These are phyloP conservation scores for Euphorbia celastroides DNA, from an alignment of 441 rosid genomes.

Conservation along the genomic window DNA sequence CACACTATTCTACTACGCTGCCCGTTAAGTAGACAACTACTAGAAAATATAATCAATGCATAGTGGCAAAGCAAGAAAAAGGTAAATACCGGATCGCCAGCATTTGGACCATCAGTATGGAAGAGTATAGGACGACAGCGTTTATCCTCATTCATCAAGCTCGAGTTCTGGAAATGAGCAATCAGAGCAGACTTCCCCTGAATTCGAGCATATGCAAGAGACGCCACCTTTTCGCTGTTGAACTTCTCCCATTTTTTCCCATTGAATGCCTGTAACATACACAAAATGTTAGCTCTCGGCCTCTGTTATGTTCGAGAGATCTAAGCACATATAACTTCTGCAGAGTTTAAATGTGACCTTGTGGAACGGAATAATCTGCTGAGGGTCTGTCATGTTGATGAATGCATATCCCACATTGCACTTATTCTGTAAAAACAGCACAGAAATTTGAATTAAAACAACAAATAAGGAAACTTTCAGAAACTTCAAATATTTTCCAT, in stretches of 20 bases:
- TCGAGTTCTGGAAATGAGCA: conserved; percentile 81
- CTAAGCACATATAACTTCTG: background rate
- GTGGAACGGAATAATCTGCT: conserved; percentile 55
- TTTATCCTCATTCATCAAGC: conserved; percentile 85
- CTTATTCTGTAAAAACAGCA: conserved; percentile 50
- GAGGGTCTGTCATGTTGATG: conserved; percentile 66
- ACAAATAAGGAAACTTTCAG: background rate
- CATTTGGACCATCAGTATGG: conserved; percentile 71
- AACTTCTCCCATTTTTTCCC: conserved; percentile 89
- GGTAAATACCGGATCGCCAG: conserved; percentile 61
- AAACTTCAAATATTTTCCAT: background rate
- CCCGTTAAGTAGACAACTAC: background rate
- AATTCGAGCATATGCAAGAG: conserved; percentile 71
- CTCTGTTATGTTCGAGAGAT: background rate
- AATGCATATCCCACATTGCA: conserved; percentile 87
- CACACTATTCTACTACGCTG: no score
- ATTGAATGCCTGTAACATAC: conserved; percentile 49
- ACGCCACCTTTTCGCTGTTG: conserved; percentile 81
- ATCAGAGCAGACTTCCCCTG: conserved; percentile 76
- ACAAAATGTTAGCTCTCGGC: conserved; percentile 8
- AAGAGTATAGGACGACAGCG: conserved; percentile 77
- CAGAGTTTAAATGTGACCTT: conserved; percentile 37
- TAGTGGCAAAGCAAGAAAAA: background rate
- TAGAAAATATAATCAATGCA: background rate
- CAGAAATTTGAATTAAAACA: conserved; percentile 13